Conservation (phyloP, 192 early-diverging fungal genomes). For the Coemansia sp. region DNA sequence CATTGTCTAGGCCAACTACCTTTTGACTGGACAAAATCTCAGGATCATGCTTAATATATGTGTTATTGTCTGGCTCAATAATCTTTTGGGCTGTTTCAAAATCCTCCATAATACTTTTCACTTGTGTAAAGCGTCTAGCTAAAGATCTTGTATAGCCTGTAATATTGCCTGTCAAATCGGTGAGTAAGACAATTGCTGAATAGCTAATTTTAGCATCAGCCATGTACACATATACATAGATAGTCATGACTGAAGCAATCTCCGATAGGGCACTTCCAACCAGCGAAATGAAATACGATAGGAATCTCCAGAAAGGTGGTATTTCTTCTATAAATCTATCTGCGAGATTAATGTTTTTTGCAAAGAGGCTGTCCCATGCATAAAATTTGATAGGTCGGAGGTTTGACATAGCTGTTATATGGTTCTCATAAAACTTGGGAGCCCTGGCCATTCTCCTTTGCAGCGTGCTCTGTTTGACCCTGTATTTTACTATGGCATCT, state of each 20-base stretch:
- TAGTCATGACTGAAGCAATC: too few species aligned
- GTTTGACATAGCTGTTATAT: neutral
- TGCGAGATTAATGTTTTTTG: neutral
- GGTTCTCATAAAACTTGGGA: neutral
- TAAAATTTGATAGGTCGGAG: neutral
- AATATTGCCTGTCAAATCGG: too few species aligned
- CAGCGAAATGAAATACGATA: neutral
- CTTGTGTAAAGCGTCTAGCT: too few species aligned
- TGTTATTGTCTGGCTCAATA: conserved; percentile 5
- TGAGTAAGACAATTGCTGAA: neutral
- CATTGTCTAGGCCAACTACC: conserved; percentile 3
- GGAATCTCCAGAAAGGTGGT: neutral
- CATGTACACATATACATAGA: neutral
- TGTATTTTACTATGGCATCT: neutral
- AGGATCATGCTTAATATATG: neutral
- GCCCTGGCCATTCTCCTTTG: neutral
- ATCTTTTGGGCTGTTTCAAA: too few species aligned
- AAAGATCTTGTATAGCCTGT: too few species aligned
- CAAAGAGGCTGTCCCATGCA: neutral
- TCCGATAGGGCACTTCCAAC: too few species aligned
- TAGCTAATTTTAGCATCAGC: neutral
- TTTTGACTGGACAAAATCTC: conserved; percentile 1
- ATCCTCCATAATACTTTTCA: too few species aligned
- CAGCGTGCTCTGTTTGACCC: neutral
- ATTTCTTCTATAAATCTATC: neutral